Evolutionary conservation across 2,329 filamentous ascomycete species (phyloP).

Genomic region (Elsinoe perseae): DNA sequence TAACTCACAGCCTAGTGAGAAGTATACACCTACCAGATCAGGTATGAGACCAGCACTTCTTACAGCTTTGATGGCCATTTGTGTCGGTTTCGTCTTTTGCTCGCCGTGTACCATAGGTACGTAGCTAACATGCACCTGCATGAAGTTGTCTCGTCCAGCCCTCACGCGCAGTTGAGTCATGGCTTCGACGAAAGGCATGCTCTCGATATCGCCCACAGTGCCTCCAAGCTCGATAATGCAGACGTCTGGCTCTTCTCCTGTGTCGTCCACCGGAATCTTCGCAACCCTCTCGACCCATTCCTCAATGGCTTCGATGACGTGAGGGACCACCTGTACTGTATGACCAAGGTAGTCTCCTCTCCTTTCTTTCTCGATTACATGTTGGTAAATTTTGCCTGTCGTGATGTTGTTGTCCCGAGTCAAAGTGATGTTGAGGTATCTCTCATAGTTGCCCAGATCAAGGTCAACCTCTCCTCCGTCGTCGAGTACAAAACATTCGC

Average conservation of each 20-base stretch:
- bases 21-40: constrained; percentile 46
- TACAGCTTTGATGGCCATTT: constrained; percentile 77
- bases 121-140: constrained; percentile 82
- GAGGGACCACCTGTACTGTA: constrained; percentile 88
- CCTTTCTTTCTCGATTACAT: constrained; percentile 70
- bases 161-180: constrained; percentile 68
- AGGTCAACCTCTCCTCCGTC: constrained; percentile 73
- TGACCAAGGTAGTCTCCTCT: constrained; percentile 75
- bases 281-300: constrained; percentile 88
- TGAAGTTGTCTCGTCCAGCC: constrained; percentile 69
- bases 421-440: constrained; percentile 74
- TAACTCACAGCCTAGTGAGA: neutral
- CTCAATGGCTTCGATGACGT: constrained; percentile 85
- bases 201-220: constrained; percentile 75
- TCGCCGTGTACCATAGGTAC: constrained; percentile 70
- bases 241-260: constrained; percentile 74
- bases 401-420: constrained; percentile 92
- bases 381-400: constrained; percentile 89
- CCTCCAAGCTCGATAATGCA: constrained; percentile 73
- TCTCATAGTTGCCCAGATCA: constrained; percentile 69
- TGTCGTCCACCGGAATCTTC: constrained; percentile 77
- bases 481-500: constrained; percentile 81
- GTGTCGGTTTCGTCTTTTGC: constrained; percentile 96
- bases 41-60: constrained; percentile 65
- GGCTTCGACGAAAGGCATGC: constrained; percentile 79